Percentiles rank a stretch among this genome's conserved stretches.
Conservation (phyloP, 208 protist species). For the Endotrypanum monterogeii region DNA sequence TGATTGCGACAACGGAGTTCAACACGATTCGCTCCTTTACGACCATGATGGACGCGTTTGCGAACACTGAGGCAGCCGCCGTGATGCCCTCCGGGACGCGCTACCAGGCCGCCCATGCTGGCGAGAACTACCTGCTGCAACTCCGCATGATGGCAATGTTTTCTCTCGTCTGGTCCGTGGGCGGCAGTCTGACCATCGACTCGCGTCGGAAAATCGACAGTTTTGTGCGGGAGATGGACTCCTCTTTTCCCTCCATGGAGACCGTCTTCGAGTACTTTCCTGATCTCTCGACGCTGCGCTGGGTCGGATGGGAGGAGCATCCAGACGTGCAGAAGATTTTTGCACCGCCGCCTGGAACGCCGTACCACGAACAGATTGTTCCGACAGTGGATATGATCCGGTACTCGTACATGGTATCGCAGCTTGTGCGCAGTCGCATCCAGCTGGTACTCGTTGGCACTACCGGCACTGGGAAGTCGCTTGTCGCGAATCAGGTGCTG, state of each 20-base stretch:
- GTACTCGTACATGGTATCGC: slow-evolving; percentile 94
- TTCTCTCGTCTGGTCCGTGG: slow-evolving; percentile 95
- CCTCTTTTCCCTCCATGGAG: slow-evolving; percentile 94
- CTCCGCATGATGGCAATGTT: slow-evolving; percentile 96
- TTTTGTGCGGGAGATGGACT: slow-evolving; percentile 95
- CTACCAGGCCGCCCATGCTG: slow-evolving; percentile 82
- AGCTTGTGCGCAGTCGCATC: slow-evolving; percentile 85
- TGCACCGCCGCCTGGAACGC: slow-evolving; percentile 78
- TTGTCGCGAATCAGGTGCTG: slow-evolving; percentile 91
- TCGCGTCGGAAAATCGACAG: slow-evolving; percentile 93
- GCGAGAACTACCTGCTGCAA: slow-evolving; percentile 91
- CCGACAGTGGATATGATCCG: slow-evolving; percentile 98
- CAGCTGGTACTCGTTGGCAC: slow-evolving; percentile 95
- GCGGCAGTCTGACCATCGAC: slow-evolving; percentile 91
- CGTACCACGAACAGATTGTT: slow-evolving; percentile 96
- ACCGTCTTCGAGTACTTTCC: slow-evolving; percentile 98
- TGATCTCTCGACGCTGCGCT: slow-evolving; percentile 87
- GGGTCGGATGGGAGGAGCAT: slow-evolving; percentile 95
- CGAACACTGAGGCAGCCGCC: slow-evolving; percentile 78
- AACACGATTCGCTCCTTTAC: slow-evolving; percentile 94
- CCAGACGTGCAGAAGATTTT: slow-evolving; percentile 85
- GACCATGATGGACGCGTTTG: slow-evolving; percentile 96
- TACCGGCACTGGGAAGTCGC: slow-evolving; percentile 97
- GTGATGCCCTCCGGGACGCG: slow-evolving; percentile 57
- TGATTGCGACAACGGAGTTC: slow-evolving; percentile 88